These are phyloP conservation scores for Alternaria gansuensis DNA, from an alignment of 2,329 filamentous ascomycete genomes.

Conservation along the genomic window DNA sequence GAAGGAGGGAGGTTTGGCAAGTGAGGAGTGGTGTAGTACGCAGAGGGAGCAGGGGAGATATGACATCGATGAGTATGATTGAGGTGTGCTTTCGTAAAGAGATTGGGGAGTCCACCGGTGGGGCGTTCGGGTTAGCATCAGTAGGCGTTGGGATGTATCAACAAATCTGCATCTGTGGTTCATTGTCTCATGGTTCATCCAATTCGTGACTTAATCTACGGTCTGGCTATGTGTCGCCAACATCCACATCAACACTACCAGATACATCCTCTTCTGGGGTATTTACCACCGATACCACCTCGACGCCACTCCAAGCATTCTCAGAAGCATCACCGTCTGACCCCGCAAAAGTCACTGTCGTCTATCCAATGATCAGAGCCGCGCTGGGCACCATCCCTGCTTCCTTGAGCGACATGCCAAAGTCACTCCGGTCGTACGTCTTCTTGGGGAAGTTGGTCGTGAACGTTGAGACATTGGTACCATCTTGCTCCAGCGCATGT, in stretches of 20 bases:
- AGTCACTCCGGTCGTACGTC: slow-evolving; percentile 74
- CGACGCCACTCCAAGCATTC: slow-evolving; percentile 7
- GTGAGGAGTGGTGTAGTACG: slow-evolving; percentile 61
- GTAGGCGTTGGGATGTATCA: not conserved
- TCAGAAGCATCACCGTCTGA: not conserved
- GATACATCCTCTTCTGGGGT: slow-evolving; percentile 3
- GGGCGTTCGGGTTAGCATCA: not conserved
- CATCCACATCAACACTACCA: not conserved
- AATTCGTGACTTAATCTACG: not conserved
- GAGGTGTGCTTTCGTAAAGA: slow-evolving; percentile 1
- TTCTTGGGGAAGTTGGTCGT: slow-evolving; percentile 88
- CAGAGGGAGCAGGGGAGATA: slow-evolving; percentile 57
- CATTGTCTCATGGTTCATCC: not conserved
- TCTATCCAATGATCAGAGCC: slow-evolving; percentile 74
- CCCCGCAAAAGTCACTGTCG: not conserved
- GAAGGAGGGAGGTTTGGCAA: slow-evolving; percentile 57
- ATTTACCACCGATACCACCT: slow-evolving; percentile 11
- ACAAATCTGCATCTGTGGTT: not conserved
- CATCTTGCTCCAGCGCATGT: slow-evolving; percentile 76
- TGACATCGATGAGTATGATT: slow-evolving; percentile 51
- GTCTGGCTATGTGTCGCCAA: not conserved
- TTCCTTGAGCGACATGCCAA: slow-evolving; percentile 91
- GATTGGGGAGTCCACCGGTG: not conserved
- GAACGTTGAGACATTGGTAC: slow-evolving; percentile 76
- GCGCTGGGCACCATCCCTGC: slow-evolving; percentile 89